phyloP scores from a whole-genome alignment of 768 basidiomycete genomes.

The Pulveroboletus sp. region DNA sequence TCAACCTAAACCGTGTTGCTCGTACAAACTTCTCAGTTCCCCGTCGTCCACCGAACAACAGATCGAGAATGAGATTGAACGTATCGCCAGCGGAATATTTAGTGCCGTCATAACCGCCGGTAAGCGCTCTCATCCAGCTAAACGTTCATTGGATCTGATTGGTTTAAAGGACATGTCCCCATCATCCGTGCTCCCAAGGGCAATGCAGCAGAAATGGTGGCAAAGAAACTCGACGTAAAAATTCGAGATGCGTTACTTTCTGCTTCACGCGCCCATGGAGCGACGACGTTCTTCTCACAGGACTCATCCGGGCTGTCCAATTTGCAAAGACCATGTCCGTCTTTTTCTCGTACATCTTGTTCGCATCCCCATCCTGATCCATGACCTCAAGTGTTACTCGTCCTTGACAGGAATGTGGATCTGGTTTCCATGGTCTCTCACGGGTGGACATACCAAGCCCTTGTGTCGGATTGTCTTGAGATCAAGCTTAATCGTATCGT shows the following conservation, averaged over 20 bases:
- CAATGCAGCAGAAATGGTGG: conserved; percentile 99
- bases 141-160: background rate
- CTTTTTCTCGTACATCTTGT: background rate
- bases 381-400: conserved; percentile 61
- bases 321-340: conserved; percentile 81
- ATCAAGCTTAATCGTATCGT: conserved; percentile 96
- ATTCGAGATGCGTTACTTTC: conserved; percentile 81
- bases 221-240: conserved; percentile 88
- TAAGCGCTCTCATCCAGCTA: conserved; percentile 29
- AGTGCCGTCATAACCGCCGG: conserved; percentile 87
- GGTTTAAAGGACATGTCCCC: conserved; percentile 74
- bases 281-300: conserved; percentile 63
- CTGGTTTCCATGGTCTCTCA: conserved; percentile 90
- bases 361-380: conserved; percentile 7
- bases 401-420: conserved; percentile 93
- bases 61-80: conserved; percentile 91
- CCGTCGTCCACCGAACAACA: conserved; percentile 85
- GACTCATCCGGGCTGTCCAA: conserved; percentile 81
- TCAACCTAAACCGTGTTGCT: conserved; percentile 42
- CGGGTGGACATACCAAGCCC: conserved; percentile 98
- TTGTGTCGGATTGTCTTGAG: conserved; percentile 95
- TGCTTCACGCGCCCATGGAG: conserved; percentile 55
- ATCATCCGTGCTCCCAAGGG: conserved; percentile 93
- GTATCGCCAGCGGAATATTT: conserved; percentile 85
- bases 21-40: conserved; percentile 87